These are phyloP conservation scores for Mangifera indica DNA, from an alignment of 345 rosid species.

Conservation along the genomic window DNA sequence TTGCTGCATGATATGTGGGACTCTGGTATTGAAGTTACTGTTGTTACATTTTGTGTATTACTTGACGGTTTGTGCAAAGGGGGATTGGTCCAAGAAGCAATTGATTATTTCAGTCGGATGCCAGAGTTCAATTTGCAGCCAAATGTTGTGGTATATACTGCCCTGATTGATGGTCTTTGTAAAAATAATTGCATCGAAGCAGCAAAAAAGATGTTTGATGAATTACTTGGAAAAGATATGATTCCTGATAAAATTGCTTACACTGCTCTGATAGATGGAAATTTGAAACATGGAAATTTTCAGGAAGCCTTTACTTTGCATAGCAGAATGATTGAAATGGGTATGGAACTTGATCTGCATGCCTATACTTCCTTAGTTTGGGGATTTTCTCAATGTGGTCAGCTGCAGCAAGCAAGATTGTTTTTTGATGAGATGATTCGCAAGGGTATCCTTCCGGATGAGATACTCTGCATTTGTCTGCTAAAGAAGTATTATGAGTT, in stretches of 20 bases:
- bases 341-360: constrained; percentile 61
- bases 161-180: constrained; percentile 71
- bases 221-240: constrained; percentile 46
- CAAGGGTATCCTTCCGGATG: constrained; percentile 57
- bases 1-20: constrained; percentile 48
- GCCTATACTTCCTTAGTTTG: constrained; percentile 67
- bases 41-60: constrained; percentile 61
- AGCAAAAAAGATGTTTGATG: constrained; percentile 46
- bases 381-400: constrained; percentile 56
- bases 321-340: constrained; percentile 53
- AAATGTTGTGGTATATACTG: constrained; percentile 60
- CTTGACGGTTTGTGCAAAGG: constrained; percentile 75
- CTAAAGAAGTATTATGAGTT: constrained; percentile 60
- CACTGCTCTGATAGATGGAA: constrained; percentile 65
- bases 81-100: constrained; percentile 54
- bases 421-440: constrained; percentile 61
- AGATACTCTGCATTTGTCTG: constrained; percentile 50
- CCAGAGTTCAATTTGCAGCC: constrained; percentile 50
- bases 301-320: constrained; percentile 49
- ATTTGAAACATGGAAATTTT: constrained; percentile 54
- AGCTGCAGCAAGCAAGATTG: constrained; percentile 49
- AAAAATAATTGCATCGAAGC: constrained; percentile 53
- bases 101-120: constrained; percentile 47
- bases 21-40: constrained; percentile 48
- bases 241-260: constrained; percentile 53